Evolutionary conservation across 306 rosid genomes (phyloP).

Genomic region (Quercus bicolor): DNA sequence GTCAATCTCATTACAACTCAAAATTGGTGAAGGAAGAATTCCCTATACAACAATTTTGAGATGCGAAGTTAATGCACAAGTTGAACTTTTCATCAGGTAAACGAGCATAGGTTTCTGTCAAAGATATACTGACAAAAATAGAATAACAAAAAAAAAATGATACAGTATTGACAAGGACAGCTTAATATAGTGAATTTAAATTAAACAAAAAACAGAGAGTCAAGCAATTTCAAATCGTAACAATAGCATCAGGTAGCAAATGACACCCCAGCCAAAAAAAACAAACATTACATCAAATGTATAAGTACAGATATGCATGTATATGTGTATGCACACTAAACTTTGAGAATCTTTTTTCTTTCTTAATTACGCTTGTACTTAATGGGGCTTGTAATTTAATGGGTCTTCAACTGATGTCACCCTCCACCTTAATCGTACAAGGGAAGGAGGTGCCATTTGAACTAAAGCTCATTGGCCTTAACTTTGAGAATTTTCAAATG

Average conservation of each 20-base stretch:
- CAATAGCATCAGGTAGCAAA: slow-evolving; percentile 6
- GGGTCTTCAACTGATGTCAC: too few relatives aligned
- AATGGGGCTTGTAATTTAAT: too few relatives aligned
- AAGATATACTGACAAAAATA: slow-evolving; percentile 7
- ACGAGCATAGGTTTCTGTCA: not conserved
- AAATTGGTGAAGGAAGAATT: not conserved
- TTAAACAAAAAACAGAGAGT: slow-evolving; percentile 7
- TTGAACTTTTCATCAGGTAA: not conserved
- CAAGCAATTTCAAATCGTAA: slow-evolving; percentile 6
- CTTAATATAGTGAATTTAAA: not conserved
- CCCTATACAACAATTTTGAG: not conserved
- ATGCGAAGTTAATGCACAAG: not conserved
- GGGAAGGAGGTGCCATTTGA: too few relatives aligned
- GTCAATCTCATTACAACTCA: not conserved
- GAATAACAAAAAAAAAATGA: not conserved
- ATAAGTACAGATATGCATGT: not conserved
- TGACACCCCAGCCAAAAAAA: not conserved
- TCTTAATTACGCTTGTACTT: too few relatives aligned
- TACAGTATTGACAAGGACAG: slow-evolving; percentile 2
- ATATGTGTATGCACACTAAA: not conserved
- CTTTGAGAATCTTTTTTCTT: not conserved
- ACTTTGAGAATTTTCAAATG: not conserved
- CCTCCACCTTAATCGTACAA: too few relatives aligned
- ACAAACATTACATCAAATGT: not conserved
- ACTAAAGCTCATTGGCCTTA: not conserved